Conservation (phyloP, 257 asterid species). For the Jacaranda mimosifolia region DNA sequence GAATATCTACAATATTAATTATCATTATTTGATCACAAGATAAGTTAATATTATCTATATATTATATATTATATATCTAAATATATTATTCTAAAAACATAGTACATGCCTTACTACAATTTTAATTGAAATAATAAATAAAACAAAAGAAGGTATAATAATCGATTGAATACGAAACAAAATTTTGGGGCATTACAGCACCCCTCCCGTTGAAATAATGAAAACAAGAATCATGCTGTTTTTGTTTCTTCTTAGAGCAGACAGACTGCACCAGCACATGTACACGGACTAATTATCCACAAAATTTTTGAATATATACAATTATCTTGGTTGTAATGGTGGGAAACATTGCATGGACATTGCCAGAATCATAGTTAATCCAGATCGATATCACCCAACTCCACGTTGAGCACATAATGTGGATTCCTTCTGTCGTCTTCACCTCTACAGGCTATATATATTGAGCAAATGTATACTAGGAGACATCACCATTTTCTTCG, state of each 20-base stretch:
- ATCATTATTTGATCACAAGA: too few species aligned
- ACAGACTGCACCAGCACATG: constrained; percentile 18
- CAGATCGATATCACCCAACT: constrained; percentile 33
- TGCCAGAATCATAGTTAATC: constrained; percentile 25
- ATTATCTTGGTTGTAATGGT: constrained; percentile 9
- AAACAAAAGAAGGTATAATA: too few species aligned
- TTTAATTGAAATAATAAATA: too few species aligned
- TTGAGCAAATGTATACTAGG: background rate
- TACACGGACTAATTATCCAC: constrained; percentile 24
- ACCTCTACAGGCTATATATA: constrained; percentile 2
- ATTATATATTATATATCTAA: too few species aligned
- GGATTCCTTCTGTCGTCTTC: constrained; percentile 36
- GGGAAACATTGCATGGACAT: constrained; percentile 31
- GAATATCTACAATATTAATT: too few species aligned
- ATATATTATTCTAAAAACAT: too few species aligned
- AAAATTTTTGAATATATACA: background rate
- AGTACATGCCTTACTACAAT: too few species aligned
- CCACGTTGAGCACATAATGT: background rate
- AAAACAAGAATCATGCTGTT: background rate
- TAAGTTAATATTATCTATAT: too few species aligned
- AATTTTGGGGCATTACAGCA: too few species aligned
- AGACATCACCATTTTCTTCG: constrained; percentile 16
- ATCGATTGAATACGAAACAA: too few species aligned
- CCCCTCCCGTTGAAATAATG: too few species aligned
- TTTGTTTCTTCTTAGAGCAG: too few species aligned